phyloP scores from a whole-genome alignment of 495 filamentous ascomycete species.

The Trichoderma asperelloides region DNA sequence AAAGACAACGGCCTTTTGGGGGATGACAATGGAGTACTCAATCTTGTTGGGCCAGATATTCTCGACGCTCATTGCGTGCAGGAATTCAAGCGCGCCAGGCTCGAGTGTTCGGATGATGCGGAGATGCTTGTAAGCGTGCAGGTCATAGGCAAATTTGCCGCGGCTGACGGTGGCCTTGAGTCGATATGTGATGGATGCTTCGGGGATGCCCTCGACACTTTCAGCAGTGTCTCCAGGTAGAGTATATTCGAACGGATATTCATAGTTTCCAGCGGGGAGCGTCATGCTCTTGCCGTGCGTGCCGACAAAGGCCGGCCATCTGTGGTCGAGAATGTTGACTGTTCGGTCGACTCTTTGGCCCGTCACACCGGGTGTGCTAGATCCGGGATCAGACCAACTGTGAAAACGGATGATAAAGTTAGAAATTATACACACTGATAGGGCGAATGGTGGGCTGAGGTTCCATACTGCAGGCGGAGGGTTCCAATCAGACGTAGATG shows the following conservation, averaged over 20 bases:
- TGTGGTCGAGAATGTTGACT: slow-evolving; percentile 32
- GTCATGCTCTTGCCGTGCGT: slow-evolving; percentile 43
- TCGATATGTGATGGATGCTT: slow-evolving; percentile 75
- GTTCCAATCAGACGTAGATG: slow-evolving; percentile 63
- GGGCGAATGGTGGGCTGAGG: background rate
- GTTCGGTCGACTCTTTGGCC: slow-evolving; percentile 39
- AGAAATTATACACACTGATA: background rate
- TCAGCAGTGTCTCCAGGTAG: slow-evolving; percentile 71
- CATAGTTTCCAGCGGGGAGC: slow-evolving; percentile 71
- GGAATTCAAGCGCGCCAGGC: slow-evolving; percentile 68
- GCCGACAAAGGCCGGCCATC: slow-evolving; percentile 41
- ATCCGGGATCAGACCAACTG: slow-evolving; percentile 41
- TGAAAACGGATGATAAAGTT: background rate
- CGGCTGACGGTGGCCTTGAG: slow-evolving; percentile 81
- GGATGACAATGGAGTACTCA: slow-evolving; percentile 80
- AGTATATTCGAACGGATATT: slow-evolving; percentile 78
- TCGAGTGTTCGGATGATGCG: slow-evolving; percentile 83
- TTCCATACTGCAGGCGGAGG: slow-evolving; percentile 55
- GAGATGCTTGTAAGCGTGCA: slow-evolving; percentile 68
- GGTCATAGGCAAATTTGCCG: slow-evolving; percentile 70
- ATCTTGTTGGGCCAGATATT: slow-evolving; percentile 95
- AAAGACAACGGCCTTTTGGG: slow-evolving; percentile 84
- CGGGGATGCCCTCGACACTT: slow-evolving; percentile 76
- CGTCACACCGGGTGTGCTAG: slow-evolving; percentile 40
- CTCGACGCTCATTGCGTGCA: slow-evolving; percentile 85